Percentiles rank a stretch among this genome's conserved stretches.
phyloP scores from a whole-genome alignment of 1,139 yeast genomes.

The Magnusiomyces suaveolens region DNA sequence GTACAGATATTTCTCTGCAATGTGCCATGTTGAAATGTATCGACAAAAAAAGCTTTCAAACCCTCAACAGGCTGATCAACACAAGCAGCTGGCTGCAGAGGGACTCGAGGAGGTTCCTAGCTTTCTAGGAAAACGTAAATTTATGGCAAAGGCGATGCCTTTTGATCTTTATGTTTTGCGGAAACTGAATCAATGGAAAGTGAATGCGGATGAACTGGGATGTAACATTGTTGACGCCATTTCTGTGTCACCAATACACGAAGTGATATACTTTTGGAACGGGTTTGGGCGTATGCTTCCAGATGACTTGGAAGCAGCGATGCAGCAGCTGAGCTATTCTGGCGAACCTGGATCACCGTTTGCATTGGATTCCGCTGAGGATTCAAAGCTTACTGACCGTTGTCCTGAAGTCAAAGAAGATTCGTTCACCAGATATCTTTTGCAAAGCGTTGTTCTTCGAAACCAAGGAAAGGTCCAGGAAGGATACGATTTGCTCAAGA shows the following conservation, averaged over 20 bases:
- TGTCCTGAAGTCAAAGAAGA: conserved; percentile 48
- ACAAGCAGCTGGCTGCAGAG: conserved; percentile 51
- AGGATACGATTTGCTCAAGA: conserved; percentile 52
- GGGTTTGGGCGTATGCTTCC: conserved; percentile 80
- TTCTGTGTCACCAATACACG: conserved; percentile 81
- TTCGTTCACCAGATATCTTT: conserved; percentile 53
- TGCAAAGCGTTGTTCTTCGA: conserved; percentile 56
- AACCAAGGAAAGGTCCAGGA: conserved; percentile 51
- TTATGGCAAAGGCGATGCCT: conserved; percentile 78
- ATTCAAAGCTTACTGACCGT: conserved; percentile 15
- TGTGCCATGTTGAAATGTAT: conserved; percentile 75
- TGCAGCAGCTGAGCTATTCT: conserved; percentile 42
- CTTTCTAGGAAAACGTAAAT: conserved; percentile 54
- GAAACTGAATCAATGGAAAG: conserved; percentile 54
- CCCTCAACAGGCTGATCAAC: conserved; percentile 39
- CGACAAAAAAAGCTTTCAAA: conserved; percentile 40
- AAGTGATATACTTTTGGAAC: conserved; percentile 83
- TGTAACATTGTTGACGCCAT: conserved; percentile 58
- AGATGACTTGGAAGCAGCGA: conserved; percentile 46
- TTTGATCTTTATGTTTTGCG: conserved; percentile 76
- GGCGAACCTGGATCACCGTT: conserved; percentile 30
- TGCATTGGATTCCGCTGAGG: conserved; percentile 12
- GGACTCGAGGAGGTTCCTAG: conserved; percentile 59
- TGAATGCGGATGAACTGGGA: conserved; percentile 36
- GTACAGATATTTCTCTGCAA: conserved; percentile 76